Evolutionary conservation across 106 monocot genomes (phyloP).

Genomic region (Dendrobium huoshanense): DNA sequence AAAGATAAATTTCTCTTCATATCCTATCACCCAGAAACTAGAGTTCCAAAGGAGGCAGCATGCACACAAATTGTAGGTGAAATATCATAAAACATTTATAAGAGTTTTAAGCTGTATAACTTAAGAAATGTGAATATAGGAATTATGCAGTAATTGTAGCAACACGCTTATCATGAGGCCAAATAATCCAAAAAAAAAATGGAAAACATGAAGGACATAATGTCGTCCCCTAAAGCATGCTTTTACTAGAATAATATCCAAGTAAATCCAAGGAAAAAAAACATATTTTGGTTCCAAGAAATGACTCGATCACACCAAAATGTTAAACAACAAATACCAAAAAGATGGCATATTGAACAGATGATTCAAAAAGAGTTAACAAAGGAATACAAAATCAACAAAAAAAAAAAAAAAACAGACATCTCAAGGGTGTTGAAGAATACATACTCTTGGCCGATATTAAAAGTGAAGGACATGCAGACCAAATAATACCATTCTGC

Average conservation of each 20-base stretch:
- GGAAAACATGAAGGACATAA: not conserved
- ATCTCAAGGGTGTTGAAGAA: not conserved
- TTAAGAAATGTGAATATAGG: not conserved
- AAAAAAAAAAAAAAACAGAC: not conserved
- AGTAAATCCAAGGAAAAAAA: not conserved
- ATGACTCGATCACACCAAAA: not conserved
- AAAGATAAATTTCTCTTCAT: no score
- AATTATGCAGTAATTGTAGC: not conserved
- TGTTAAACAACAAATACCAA: no score
- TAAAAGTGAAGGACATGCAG: slow-evolving; percentile 93
- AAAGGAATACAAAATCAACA: not conserved
- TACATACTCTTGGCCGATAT: slow-evolving; percentile 55
- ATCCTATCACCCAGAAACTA: no score
- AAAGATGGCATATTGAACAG: no score
- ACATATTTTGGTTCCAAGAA: no score
- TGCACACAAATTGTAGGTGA: no score
- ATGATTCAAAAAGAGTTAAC: no score
- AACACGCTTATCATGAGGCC: not conserved
- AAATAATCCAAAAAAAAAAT: not conserved
- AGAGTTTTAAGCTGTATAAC: no score
- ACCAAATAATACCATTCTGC: slow-evolving; percentile 92
- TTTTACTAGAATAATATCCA: not conserved
- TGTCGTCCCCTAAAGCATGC: not conserved
- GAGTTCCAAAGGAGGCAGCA: no score
- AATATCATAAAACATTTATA: no score